phyloP scores from a whole-genome alignment of 2,329 filamentous ascomycete genomes.

The Didymella lethalis region DNA sequence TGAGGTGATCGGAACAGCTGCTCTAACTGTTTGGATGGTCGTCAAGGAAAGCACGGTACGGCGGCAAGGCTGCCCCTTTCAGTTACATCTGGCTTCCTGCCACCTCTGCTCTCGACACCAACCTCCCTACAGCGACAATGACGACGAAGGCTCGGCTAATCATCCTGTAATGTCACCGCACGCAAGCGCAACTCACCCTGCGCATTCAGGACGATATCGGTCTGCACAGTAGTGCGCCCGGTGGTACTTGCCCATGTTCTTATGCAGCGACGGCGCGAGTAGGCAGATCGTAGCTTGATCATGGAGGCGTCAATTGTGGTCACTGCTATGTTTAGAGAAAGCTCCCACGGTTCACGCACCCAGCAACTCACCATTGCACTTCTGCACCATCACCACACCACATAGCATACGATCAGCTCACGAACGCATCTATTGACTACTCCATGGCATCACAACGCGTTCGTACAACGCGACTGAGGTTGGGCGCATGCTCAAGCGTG shows the following conservation, averaged over 20 bases:
- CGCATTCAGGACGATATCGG: not conserved
- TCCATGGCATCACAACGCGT: constrained; percentile 8
- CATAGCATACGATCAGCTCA: not conserved
- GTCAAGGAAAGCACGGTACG: not conserved
- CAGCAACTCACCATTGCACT: constrained; percentile 1
- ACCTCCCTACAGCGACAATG: constrained; percentile 1
- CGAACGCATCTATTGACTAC: not conserved
- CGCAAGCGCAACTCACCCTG: not conserved
- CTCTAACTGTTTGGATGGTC: not conserved
- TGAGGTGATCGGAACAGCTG: constrained; percentile 1
- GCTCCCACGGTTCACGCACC: not conserved
- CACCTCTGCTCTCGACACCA: constrained; percentile 5
- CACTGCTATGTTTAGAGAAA: constrained; percentile 8
- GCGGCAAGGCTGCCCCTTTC: constrained; percentile 2
- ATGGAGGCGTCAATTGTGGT: constrained; percentile 6
- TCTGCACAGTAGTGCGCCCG: constrained; percentile 7
- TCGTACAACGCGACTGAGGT: constrained; percentile 1
- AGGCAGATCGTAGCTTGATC: constrained; percentile 8
- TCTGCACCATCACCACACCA: not conserved
- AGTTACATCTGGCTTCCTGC: constrained; percentile 2
- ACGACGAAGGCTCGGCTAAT: not conserved
- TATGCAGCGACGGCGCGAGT: constrained; percentile 20
- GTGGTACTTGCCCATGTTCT: constrained; percentile 1
- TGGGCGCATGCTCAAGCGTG: not conserved
- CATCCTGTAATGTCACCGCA: not conserved